Base-by-base conservation (phyloP, 352 stramenopile species). In the Phytophthora lateralis region DNA sequence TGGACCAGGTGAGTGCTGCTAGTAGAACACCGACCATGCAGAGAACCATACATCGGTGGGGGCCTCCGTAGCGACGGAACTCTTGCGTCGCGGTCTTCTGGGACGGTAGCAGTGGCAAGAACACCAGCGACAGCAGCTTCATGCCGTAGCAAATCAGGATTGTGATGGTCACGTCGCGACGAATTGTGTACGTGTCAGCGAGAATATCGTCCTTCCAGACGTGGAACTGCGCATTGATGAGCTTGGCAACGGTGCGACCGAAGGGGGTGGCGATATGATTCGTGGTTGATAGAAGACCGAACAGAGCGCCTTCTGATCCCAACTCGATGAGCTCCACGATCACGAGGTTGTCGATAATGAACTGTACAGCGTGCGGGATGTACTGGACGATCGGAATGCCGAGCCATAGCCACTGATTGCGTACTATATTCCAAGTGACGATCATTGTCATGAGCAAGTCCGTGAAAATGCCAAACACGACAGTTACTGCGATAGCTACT, bases 361-460 rank as follows among this genome's bases (percentile, higher is more conserved):
- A 83, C 39, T 66, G 66, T 26, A 81, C 58, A 35, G 69, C 72
- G 9, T 67, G 66, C 7, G 75, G 75, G 21, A 79, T 44, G 54
- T 80, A 73, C n/a, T 55, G 61, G n/a, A 79, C 53, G 4, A 82
- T 59, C 3, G 71, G 71, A 15, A 78, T 60, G n/a, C 72, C 68
- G 9, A 77, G 60, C 71, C 66, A 82, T 37, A 82, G 77, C 74
- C 74, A 82, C 45, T 78, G 68, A 41, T 60, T 76, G 21, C 75
- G n/a, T n/a, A 67, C 41, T 14, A 79, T 34, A 20, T 77, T 56
- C 73, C 73, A 82, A 9, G 60, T 66, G 0, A 67, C 71, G 15
- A 81, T 56, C 53, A 81, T 71, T n/a, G 65, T 79, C 55, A 73
- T 69, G 39, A 76, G 35, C 8, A 10, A 59, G 54, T 83, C 74